Percentiles rank a stretch among this genome's conserved stretches.
These are phyloP conservation scores for Senna tora DNA, from an alignment of 306 rosid species.

Conservation along the genomic window DNA sequence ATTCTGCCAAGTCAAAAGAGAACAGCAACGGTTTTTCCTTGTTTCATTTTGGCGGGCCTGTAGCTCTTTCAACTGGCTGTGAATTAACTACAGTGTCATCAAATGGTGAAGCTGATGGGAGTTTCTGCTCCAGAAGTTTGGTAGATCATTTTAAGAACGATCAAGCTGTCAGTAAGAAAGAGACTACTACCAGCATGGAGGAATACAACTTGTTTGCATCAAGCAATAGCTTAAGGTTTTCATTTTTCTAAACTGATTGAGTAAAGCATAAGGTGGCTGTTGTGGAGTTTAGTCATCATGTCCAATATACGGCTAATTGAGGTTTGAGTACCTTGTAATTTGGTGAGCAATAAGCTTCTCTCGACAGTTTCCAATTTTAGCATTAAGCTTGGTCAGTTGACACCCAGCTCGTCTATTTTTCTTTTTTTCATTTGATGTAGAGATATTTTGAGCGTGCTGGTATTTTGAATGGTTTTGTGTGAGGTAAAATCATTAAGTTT, in stretches of 20 bases:
- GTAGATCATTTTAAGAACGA: slow-evolving; percentile 56
- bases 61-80: slow-evolving; percentile 65
- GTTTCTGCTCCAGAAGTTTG: slow-evolving; percentile 47
- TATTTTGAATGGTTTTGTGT: slow-evolving; percentile 52
- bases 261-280: slow-evolving; percentile 69
- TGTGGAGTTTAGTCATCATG: slow-evolving; percentile 59
- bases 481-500: slow-evolving; percentile 43
- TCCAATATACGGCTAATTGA: slow-evolving; percentile 54
- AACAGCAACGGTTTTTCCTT: slow-evolving; percentile 69
- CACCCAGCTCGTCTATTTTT: slow-evolving; percentile 53
- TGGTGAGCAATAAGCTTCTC: slow-evolving; percentile 72
- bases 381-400: slow-evolving; percentile 56
- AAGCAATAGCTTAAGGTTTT: slow-evolving; percentile 69
- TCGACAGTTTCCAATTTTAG: slow-evolving; percentile 52
- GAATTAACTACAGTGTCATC: slow-evolving; percentile 48
- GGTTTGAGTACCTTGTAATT: slow-evolving; percentile 62
- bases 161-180: slow-evolving; percentile 63
- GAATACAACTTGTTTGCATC: slow-evolving; percentile 97
- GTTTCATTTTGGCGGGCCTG: slow-evolving; percentile 95
- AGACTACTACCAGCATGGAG: slow-evolving; percentile 62
- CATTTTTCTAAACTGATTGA: slow-evolving; percentile 66
- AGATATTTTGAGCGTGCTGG: slow-evolving; percentile 63
- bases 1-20: slow-evolving; percentile 51
- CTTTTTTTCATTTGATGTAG: slow-evolving; percentile 50
- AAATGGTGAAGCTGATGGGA: slow-evolving; percentile 49